Base-by-base conservation (phyloP, 139 green algal genomes). In the Tetraselmis striata region DNA sequence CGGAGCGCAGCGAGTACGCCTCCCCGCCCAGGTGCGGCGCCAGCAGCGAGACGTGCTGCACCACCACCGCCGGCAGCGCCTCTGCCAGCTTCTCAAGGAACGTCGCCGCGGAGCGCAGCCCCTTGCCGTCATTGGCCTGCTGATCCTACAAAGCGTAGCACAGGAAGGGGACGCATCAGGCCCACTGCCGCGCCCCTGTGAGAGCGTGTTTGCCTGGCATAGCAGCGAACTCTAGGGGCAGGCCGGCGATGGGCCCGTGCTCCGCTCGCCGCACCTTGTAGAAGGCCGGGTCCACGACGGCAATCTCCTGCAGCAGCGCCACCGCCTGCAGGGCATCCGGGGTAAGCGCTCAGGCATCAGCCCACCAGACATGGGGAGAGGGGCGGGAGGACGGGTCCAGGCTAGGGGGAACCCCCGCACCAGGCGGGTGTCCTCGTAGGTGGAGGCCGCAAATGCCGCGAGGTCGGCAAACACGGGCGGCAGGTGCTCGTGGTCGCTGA, bases 401-500 rank as follows among this genome's bases (percentile, higher is more conserved):
- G 1, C 32, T 77, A 29, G 26, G 74, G n/a, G 79, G 45, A 26
- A 18, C 29, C 25, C 28, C 1, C 85, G 78, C 67, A 90, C 88
- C 83, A 97, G 84, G 18, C 86, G 82, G 22, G 85, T 85, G 79
- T 91, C 86, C 29, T 91, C 87, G 45, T 83, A 85, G n/a, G 85
- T 31, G 28, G 79, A 45, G 25, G 92, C 87, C n/a, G 85, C 85
- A 45, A 84, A 81, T 30, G 85, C 83, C 2, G 89, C 84, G 1
- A 94, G 76, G 28, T 91, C 92, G 1, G 92, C 92, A 29, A 94
- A 74, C 18, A 89, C 31, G 1, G 28, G 76, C 0, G 94, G 86
- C 26, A 93, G 78, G 86, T 96, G 92, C 78, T 98, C 94, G 58
- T 92, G 85, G 84, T 90, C 89, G 85, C 90, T 92, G 1, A 95